Evolutionary conservation across 2,329 filamentous ascomycete species (phyloP).

Genomic region (Epichloe typhina): DNA sequence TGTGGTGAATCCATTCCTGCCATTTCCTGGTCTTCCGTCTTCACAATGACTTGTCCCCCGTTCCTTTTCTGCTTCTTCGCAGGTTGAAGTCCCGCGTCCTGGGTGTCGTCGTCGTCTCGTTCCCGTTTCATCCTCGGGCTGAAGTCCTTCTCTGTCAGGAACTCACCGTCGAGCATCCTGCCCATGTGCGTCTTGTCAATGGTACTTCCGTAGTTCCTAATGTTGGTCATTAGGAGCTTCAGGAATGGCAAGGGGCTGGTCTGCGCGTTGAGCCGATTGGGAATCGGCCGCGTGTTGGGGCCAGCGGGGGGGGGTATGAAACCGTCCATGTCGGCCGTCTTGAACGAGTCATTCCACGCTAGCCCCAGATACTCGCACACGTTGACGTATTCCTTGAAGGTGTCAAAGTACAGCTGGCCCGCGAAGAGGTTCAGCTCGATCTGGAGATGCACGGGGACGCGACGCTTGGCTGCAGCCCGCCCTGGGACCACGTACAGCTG

Average conservation of each 20-base stretch:
- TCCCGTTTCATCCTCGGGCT: background rate
- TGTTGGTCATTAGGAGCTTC: slow-evolving; percentile 19
- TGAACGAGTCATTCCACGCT: slow-evolving; percentile 11
- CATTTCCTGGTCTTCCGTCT: background rate
- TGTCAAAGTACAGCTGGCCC: slow-evolving; percentile 50
- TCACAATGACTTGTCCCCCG: background rate
- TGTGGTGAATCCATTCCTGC: no score
- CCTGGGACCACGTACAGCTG: no score
- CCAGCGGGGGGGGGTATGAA: background rate
- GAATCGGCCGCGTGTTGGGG: background rate
- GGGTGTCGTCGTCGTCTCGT: background rate
- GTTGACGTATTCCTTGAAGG: slow-evolving; percentile 38
- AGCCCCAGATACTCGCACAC: slow-evolving; percentile 41
- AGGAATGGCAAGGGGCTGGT: slow-evolving; percentile 26
- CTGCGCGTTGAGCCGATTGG: background rate
- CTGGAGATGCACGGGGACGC: slow-evolving; percentile 12
- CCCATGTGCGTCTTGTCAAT: slow-evolving; percentile 31
- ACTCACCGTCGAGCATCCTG: slow-evolving; percentile 20
- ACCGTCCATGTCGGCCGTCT: no score
- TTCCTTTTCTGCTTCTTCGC: background rate
- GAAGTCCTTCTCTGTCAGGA: slow-evolving; percentile 13
- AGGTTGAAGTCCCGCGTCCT: background rate
- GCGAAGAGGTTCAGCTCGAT: slow-evolving; percentile 51
- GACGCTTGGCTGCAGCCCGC: no score
- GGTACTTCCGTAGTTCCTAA: slow-evolving; percentile 22